These are phyloP conservation scores for Kondoa subrosea DNA, from an alignment of 768 basidiomycete genomes.

Conservation along the genomic window DNA sequence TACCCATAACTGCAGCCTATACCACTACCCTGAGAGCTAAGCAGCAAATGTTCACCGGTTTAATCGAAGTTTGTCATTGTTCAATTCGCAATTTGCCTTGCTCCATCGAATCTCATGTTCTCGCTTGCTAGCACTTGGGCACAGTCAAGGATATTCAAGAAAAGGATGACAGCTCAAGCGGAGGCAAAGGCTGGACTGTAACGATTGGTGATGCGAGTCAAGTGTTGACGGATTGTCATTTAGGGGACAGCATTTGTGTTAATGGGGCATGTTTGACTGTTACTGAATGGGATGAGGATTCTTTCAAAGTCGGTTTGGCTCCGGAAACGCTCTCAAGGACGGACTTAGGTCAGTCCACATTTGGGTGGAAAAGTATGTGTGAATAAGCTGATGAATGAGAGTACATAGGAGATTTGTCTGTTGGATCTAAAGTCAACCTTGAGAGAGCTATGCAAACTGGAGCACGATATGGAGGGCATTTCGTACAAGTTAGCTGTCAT, in stretches of 20 bases:
- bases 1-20: too few relatives aligned
- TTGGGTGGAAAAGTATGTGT: too few relatives aligned
- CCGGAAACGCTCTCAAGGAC: slow-evolving; percentile 86
- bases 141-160: slow-evolving; percentile 45
- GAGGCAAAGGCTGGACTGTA: slow-evolving; percentile 56
- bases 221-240: slow-evolving; percentile 70
- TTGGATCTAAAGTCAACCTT: slow-evolving; percentile 68
- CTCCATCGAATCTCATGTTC: background rate
- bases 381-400: slow-evolving; percentile 1
- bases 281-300: slow-evolving; percentile 52
- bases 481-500: slow-evolving; percentile 58
- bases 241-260: slow-evolving; percentile 87
- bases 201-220: slow-evolving; percentile 52
- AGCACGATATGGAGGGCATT: slow-evolving; percentile 86
- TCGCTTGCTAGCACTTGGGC: slow-evolving; percentile 49
- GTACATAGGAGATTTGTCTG: slow-evolving; percentile 50
- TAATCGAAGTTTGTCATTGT: slow-evolving; percentile 25
- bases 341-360: slow-evolving; percentile 53
- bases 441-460: slow-evolving; percentile 90
- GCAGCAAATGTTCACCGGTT: slow-evolving; percentile 29
- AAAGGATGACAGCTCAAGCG: slow-evolving; percentile 40
- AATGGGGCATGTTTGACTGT: slow-evolving; percentile 78
- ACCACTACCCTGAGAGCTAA: too few relatives aligned
- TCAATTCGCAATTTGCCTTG: background rate
- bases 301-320: slow-evolving; percentile 87